phyloP scores from a whole-genome alignment of 2,329 filamentous ascomycete species.

The Apiospora malaysiana region DNA sequence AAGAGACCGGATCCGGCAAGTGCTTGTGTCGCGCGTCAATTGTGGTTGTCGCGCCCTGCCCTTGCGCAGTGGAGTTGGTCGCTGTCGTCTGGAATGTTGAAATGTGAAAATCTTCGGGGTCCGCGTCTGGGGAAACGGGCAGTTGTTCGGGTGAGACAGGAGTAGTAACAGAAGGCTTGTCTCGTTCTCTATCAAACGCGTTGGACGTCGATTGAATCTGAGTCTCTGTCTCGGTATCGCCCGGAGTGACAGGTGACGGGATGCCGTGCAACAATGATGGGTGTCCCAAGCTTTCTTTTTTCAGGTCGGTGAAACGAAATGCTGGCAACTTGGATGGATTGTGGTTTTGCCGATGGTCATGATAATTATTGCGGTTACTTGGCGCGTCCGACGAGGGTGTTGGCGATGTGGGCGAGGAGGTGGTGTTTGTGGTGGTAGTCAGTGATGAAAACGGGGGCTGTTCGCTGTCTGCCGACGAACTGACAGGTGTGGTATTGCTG shows the following conservation, averaged over 20 bases:
- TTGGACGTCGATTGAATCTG: slow-evolving; percentile 33
- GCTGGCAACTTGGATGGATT: slow-evolving; percentile 62
- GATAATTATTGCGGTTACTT: slow-evolving; percentile 36
- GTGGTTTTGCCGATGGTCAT: slow-evolving; percentile 58
- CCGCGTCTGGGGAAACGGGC: slow-evolving; percentile 41
- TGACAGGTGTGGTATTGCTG: not conserved
- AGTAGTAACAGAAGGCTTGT: slow-evolving; percentile 27
- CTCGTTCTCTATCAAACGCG: slow-evolving; percentile 34
- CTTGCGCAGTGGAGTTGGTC: slow-evolving; percentile 28
- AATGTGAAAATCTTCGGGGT: slow-evolving; percentile 41
- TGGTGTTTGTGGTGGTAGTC: slow-evolving; percentile 17
- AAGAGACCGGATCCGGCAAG: slow-evolving; percentile 36
- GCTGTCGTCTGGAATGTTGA: slow-evolving; percentile 45
- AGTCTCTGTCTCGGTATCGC: slow-evolving; percentile 30
- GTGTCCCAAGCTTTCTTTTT: slow-evolving; percentile 43
- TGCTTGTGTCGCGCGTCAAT: slow-evolving; percentile 35
- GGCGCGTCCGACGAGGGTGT: slow-evolving; percentile 1
- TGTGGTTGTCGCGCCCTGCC: slow-evolving; percentile 25
- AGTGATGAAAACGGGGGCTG: slow-evolving; percentile 2
- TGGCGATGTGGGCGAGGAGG: slow-evolving; percentile 24
- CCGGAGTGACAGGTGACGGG: slow-evolving; percentile 48
- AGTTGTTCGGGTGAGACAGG: slow-evolving; percentile 13
- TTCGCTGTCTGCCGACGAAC: not conserved
- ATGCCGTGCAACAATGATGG: slow-evolving; percentile 44
- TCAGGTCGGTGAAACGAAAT: slow-evolving; percentile 59